Evolutionary conservation across 2,329 filamentous ascomycete genomes (phyloP).

Genomic region (Zymoseptoria passerinii): DNA sequence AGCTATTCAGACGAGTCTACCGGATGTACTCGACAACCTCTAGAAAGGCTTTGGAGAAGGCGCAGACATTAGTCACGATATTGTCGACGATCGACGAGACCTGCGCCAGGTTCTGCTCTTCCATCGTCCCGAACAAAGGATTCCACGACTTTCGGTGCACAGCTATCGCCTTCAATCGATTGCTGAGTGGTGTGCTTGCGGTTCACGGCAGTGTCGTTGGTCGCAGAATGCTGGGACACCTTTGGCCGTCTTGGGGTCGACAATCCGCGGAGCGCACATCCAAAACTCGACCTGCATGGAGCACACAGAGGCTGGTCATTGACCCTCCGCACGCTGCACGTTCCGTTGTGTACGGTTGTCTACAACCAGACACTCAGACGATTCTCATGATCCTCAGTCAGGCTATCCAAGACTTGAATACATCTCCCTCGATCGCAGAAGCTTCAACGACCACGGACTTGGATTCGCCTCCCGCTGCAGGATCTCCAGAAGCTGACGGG

Average conservation of each 20-base stretch:
- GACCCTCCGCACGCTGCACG: not conserved
- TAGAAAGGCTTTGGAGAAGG: not conserved
- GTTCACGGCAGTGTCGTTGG: constrained; percentile 42
- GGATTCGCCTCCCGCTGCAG: not conserved
- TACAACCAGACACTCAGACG: constrained; percentile 17
- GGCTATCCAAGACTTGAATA: constrained; percentile 12
- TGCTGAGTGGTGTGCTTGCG: constrained; percentile 49
- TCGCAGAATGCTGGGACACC: constrained; percentile 38
- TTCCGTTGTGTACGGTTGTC: constrained; percentile 17
- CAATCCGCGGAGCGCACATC: not conserved
- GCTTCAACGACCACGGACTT: not conserved
- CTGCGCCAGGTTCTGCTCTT: constrained; percentile 13
- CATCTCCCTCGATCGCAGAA: not conserved
- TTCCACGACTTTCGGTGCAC: constrained; percentile 11
- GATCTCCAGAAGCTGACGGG: not conserved
- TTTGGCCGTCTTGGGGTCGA: constrained; percentile 34
- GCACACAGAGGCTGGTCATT: constrained; percentile 1
- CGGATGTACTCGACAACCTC: not conserved
- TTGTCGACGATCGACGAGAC: constrained; percentile 11
- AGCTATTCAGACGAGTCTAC: constrained; percentile 8
- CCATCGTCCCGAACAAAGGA: not conserved
- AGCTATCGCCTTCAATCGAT: constrained; percentile 40
- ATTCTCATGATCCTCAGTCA: constrained; percentile 19
- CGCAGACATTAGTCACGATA: constrained; percentile 11
- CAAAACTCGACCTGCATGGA: not conserved